phyloP scores from a whole-genome alignment of 2,329 filamentous ascomycete species.

The Penicillium sp. region DNA sequence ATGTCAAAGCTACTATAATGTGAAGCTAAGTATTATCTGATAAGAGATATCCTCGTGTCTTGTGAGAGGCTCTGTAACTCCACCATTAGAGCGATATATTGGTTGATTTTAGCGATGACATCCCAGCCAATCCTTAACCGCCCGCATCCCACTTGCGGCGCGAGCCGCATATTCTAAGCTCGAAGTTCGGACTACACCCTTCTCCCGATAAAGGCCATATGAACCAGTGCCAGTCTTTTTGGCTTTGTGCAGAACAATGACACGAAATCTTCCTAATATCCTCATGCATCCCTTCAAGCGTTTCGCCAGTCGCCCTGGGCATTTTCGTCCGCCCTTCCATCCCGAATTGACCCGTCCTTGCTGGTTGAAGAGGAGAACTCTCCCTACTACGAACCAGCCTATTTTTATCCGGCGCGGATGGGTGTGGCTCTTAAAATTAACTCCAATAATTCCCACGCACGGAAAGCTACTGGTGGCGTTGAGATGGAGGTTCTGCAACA shows the following conservation, averaged over 20 bases:
- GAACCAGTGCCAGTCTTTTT: background rate
- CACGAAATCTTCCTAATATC: background rate
- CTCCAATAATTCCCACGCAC: constrained; percentile 15
- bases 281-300: background rate
- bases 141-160: too few species aligned
- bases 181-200: background rate
- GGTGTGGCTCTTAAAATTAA: constrained; percentile 38
- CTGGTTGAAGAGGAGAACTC: constrained; percentile 21
- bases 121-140: too few species aligned
- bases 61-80: too few species aligned
- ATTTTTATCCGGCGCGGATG: constrained; percentile 24
- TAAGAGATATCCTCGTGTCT: too few species aligned
- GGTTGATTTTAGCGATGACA: too few species aligned
- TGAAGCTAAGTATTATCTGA: too few species aligned
- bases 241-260: background rate
- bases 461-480: constrained; percentile 8
- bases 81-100: too few species aligned
- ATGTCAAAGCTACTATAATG: too few species aligned
- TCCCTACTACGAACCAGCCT: constrained; percentile 18
- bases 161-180: background rate
- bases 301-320: constrained; percentile 2
- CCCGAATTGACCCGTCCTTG: constrained; percentile 3
- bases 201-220: background rate
- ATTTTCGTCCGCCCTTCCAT: constrained; percentile 4
- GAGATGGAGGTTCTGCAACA: constrained; percentile 32